These are phyloP conservation scores for Sporothrix brasiliensis DNA, from an alignment of 2,329 filamentous ascomycete species.

Conservation along the genomic window DNA sequence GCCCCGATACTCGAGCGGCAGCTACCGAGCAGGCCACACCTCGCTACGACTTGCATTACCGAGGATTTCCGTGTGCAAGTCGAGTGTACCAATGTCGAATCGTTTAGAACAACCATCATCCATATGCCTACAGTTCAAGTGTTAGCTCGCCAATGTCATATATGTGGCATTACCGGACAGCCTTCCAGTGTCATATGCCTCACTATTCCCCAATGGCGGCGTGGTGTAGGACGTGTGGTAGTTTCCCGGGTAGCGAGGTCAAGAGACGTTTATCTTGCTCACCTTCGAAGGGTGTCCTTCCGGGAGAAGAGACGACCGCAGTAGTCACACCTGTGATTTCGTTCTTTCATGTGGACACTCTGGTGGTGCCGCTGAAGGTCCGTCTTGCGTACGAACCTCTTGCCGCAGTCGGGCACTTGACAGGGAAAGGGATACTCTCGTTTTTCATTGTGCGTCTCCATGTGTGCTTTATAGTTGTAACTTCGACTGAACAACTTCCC, in stretches of 20 bases:
- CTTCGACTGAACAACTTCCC: slow-evolving; percentile 78
- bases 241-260: background rate
- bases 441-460: slow-evolving; percentile 78
- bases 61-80: slow-evolving; percentile 47
- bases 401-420: slow-evolving; percentile 64
- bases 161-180: no score
- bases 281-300: slow-evolving; percentile 83
- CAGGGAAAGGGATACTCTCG: slow-evolving; percentile 73
- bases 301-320: slow-evolving; percentile 74
- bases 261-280: slow-evolving; percentile 39
- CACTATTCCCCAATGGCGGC: no score
- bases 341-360: slow-evolving; percentile 73
- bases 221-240: no score
- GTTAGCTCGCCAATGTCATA: slow-evolving; percentile 16
- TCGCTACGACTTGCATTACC: slow-evolving; percentile 31
- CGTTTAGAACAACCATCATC: slow-evolving; percentile 75
- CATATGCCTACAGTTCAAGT: slow-evolving; percentile 61
- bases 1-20: no score
- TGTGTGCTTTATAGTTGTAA: slow-evolving; percentile 85
- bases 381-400: slow-evolving; percentile 79
- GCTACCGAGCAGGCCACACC: slow-evolving; percentile 12
- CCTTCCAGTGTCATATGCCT: no score
- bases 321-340: slow-evolving; percentile 69
- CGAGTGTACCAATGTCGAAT: slow-evolving; percentile 60
- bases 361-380: slow-evolving; percentile 68